phyloP scores from a whole-genome alignment of 2,329 filamentous ascomycete species.

The Chaetomiaceae sp. region DNA sequence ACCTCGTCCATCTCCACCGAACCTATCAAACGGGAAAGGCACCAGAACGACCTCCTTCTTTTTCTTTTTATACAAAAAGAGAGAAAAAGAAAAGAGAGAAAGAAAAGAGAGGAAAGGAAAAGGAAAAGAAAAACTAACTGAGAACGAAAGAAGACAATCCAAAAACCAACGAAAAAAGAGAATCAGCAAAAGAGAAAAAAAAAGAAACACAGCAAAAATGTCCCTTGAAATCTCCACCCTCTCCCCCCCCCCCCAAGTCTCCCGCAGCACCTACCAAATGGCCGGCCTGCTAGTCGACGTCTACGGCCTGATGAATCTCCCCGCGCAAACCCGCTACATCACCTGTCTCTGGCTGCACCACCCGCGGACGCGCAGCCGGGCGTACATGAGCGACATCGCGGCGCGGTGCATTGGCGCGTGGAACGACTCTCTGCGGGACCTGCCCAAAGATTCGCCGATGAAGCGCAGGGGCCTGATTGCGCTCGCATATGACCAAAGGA shows the following conservation, averaged over 20 bases:
- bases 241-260: conserved; percentile 47
- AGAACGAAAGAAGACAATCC: neutral
- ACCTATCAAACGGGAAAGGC: no score
- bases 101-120: no score
- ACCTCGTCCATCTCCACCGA: no score
- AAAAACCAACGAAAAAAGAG: neutral
- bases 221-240: conserved; percentile 25
- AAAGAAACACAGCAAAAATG: conserved; percentile 8
- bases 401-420: conserved; percentile 63
- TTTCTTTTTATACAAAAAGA: no score
- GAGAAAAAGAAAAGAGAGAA: no score
- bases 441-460: no score
- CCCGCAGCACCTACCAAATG: conserved; percentile 63
- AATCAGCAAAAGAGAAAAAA: neutral
- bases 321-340: conserved; percentile 47
- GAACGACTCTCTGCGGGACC: conserved; percentile 43
- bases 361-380: conserved; percentile 65
- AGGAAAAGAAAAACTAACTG: no score
- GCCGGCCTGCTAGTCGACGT: conserved; percentile 74
- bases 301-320: conserved; percentile 74
- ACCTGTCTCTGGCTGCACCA: conserved; percentile 91
- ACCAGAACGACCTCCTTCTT: no score
- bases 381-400: conserved; percentile 72
- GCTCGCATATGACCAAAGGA: conserved; percentile 84
- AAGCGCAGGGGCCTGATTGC: conserved; percentile 57